Evolutionary conservation across 1,284 basidiomycete genomes (phyloP).

Genomic region (Ceratobasidium sp.): DNA sequence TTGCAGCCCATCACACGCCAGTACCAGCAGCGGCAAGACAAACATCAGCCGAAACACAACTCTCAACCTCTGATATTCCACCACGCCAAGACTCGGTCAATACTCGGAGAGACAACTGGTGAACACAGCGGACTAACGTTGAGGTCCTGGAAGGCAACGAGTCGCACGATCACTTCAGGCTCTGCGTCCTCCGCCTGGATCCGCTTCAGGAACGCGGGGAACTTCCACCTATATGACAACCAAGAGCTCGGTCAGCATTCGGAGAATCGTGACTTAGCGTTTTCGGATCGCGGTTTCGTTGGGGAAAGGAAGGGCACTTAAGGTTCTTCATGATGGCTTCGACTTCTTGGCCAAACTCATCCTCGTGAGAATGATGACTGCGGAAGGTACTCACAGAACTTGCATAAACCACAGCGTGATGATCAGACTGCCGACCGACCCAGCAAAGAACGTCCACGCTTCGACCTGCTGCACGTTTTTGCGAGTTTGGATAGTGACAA

Average conservation of each 20-base stretch:
- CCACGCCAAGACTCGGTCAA: not conserved
- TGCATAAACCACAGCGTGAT: slow-evolving; percentile 30
- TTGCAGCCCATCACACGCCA: slow-evolving; percentile 43
- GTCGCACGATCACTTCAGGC: slow-evolving; percentile 43
- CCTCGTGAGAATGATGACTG: not conserved
- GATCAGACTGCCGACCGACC: slow-evolving; percentile 29
- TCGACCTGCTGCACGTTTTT: slow-evolving; percentile 39
- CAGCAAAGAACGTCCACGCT: slow-evolving; percentile 44
- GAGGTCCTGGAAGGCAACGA: slow-evolving; percentile 44
- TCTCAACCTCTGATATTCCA: slow-evolving; percentile 44
- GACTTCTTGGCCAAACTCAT: too few species aligned
- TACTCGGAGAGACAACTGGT: not conserved
- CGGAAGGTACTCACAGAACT: slow-evolving; percentile 16
- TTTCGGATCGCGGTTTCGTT: too few species aligned
- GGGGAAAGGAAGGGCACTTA: too few species aligned
- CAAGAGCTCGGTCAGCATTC: not conserved
- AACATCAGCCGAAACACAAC: slow-evolving; percentile 45
- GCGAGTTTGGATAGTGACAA: slow-evolving; percentile 43
- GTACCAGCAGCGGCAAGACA: slow-evolving; percentile 40
- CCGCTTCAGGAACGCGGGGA: slow-evolving; percentile 42
- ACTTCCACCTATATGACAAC: slow-evolving; percentile 40
- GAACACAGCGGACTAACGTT: slow-evolving; percentile 41
- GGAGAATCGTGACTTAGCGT: too few species aligned
- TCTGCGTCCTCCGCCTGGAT: slow-evolving; percentile 43
- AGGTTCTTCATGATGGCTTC: too few species aligned